Evolutionary conservation across 176 grass and related monocot genomes (phyloP), one percentile per base, ranked within the genome.

Genomic region (Ampelocalamus luodianensis): DNA sequence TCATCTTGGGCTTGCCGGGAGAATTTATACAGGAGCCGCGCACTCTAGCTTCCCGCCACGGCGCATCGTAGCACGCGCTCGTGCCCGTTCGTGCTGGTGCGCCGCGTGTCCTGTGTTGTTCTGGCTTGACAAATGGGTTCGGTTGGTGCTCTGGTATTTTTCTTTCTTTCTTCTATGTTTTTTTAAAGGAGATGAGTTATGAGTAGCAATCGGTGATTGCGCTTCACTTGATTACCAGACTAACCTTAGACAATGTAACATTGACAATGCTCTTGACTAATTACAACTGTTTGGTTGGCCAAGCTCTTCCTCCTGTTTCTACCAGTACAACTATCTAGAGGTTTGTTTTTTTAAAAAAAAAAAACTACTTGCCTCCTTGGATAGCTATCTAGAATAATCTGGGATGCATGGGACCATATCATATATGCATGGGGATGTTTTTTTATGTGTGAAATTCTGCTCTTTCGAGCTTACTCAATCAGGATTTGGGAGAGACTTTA

Each of bases 11-110:
- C 85, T 13, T 81, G 54, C 63, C 32, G 82, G 82, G 15, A 27
- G 38, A 77, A 72, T 91, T 91, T 91, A 91, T 88, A 91, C 77
- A 62, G 80, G 68, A 61, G 80, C 46, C 58, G 74, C 46, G 73
- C 7, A 17, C 24, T 58, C 46, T 42, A 50, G 80, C 76, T 87
- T 90, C 43, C 68, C 89, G 80, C 89, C 85, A 83, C 65, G 58
- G 72, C 50, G 82, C 54, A 22, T 20, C 22, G 60, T 68, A 68
- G 88, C 48, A 39, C 71, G 29, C 64, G 59, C 65, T 71, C 65
- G 65, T 65, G 80, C 61, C 17, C 34, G 1, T 26, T 32, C 9
- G 20, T 62, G 63, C 69, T 15, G 39, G 20, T 61, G 77, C 63
- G 88, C 89, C 85, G 80, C 80, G 85, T 90, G 89, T 80, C 68